Percentiles rank a stretch among this genome's conserved stretches.
Evolutionary conservation across 495 filamentous ascomycete genomes (phyloP).

Genomic region (Xylaria grammica): DNA sequence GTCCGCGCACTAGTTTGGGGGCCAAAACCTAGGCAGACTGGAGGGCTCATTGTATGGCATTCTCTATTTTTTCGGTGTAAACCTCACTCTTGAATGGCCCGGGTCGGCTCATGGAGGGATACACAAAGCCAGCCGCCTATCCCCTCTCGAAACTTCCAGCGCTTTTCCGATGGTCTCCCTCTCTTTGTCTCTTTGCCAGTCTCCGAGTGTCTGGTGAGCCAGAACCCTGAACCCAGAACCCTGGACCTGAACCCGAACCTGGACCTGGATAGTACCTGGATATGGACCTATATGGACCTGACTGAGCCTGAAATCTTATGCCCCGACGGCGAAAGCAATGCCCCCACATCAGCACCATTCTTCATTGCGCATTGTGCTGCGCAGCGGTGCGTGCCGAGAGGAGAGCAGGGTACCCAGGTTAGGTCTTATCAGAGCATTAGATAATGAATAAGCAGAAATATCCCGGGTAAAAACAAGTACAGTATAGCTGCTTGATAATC

Average conservation of each 20-base stretch:
- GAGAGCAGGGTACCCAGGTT: neutral
- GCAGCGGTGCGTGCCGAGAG: constrained; percentile 9
- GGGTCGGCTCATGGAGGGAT: constrained; percentile 34
- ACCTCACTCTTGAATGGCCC: constrained; percentile 24
- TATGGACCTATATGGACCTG: too few relatives aligned
- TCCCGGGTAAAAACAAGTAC: constrained; percentile 14
- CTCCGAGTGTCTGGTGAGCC: neutral
- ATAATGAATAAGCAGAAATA: constrained; percentile 16
- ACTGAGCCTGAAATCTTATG: constrained; percentile 16
- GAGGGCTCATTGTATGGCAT: constrained; percentile 7
- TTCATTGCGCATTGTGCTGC: constrained; percentile 11
- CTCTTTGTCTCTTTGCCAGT: neutral
- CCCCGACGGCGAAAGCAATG: constrained; percentile 16
- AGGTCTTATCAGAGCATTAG: constrained; percentile 15
- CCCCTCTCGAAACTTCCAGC: constrained; percentile 26
- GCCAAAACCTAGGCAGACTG: constrained; percentile 17
- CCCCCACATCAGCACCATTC: constrained; percentile 19
- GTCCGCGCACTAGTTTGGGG: constrained; percentile 22
- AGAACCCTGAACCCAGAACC: neutral
- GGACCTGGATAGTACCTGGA: constrained; percentile 3
- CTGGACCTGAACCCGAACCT: neutral
- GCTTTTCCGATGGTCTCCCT: constrained; percentile 20
- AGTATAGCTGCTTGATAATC: constrained; percentile 15
- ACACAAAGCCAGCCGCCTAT: constrained; percentile 34
- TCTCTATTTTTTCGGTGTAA: constrained; percentile 36